These are phyloP conservation scores for Plasmodium coatneyi DNA, from an alignment of 169 alveolate species.

Conservation along the genomic window DNA sequence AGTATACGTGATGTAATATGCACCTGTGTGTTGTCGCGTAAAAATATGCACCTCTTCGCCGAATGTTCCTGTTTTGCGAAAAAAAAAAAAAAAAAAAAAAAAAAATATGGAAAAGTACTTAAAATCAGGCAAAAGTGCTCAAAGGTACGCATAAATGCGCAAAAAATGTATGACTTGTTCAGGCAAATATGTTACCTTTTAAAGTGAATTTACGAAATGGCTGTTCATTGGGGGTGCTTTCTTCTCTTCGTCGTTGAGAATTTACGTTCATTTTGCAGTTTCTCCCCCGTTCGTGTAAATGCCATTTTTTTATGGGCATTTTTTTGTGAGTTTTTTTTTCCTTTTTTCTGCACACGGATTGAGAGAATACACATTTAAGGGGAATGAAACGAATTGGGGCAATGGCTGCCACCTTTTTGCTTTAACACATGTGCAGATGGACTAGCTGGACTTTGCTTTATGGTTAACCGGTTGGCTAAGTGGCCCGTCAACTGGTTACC, in stretches of 20 bases:
- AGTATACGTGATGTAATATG: background rate
- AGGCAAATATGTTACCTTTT: background rate
- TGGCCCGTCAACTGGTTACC: background rate
- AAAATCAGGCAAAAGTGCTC: background rate
- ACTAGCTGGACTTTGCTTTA: background rate
- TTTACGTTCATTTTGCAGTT: background rate
- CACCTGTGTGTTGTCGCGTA: conserved; percentile 4
- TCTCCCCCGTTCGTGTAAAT: background rate
- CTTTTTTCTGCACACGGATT: background rate
- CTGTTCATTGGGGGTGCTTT: background rate
- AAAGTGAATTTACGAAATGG: background rate
- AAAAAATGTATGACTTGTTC: background rate
- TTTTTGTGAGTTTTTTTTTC: background rate
- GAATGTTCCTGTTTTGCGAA: background rate
- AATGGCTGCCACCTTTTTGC: background rate
- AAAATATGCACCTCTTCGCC: background rate
- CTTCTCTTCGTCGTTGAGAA: background rate
- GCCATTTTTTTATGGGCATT: background rate
- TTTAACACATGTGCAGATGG: background rate
- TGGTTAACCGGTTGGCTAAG: background rate
- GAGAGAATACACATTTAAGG: background rate
- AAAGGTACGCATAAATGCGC: background rate
- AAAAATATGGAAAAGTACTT: background rate
- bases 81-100: background rate
- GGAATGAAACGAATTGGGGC: background rate